Evolutionary conservation across 148 eudicot species (phyloP).

Genomic region (Dianthus caryophyllus): DNA sequence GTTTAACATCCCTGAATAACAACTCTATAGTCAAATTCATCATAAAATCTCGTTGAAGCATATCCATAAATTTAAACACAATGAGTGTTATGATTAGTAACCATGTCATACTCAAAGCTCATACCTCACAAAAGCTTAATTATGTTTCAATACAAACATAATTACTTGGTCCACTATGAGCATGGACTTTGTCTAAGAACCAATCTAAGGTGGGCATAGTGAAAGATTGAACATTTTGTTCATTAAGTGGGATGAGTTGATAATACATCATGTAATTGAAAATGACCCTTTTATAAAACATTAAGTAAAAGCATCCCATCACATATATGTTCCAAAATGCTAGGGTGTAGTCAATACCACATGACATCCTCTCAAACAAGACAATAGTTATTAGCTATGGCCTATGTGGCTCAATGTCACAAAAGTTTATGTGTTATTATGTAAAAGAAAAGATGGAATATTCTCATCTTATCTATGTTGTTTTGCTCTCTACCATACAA

Average conservation of each 20-base stretch:
- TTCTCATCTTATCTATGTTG: conserved; percentile 10
- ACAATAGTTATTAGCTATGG: background rate
- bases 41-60: too few species aligned
- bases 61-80: too few species aligned
- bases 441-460: conserved; percentile 6
- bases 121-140: too few species aligned
- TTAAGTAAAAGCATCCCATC: too few species aligned
- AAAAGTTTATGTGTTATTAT: background rate
- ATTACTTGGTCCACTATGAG: conserved; percentile 1
- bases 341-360: conserved; percentile 23
- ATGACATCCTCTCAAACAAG: background rate
- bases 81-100: too few species aligned
- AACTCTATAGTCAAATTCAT: too few species aligned
- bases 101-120: background rate
- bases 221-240: background rate
- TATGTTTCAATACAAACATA: background rate
- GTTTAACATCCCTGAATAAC: too few species aligned
- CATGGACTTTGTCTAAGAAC: background rate
- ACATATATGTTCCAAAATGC: conserved; percentile 22
- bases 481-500: conserved; percentile 10
- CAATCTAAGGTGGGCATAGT: background rate
- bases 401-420: background rate
- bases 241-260: background rate
- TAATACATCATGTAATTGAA: background rate
- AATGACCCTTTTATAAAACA: conserved; percentile 14